Percentiles rank a stretch among this genome's conserved stretches.
phyloP scores from a whole-genome alignment of 2,329 filamentous ascomycete genomes.

The Daldinia sp. region DNA sequence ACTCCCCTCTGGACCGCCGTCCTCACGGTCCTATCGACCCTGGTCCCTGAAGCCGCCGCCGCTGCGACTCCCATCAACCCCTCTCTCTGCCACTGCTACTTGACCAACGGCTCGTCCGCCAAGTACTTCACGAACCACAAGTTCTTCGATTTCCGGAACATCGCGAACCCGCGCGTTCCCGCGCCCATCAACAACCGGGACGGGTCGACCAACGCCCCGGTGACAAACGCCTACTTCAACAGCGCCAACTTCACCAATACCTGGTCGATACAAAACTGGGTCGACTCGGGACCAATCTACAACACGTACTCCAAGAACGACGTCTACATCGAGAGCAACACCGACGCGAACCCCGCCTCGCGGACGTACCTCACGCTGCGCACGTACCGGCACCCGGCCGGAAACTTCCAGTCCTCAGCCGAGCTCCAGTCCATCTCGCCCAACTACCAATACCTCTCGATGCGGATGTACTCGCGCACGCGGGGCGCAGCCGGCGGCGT shows the following conservation, averaged over 20 bases:
- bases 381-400: constrained; percentile 51
- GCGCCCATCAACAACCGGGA: constrained; percentile 39
- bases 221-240: constrained; percentile 47
- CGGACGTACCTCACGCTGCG: constrained; percentile 58
- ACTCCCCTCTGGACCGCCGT: background rate
- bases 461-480: constrained; percentile 61
- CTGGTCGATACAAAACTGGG: constrained; percentile 47
- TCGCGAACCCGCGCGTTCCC: constrained; percentile 47
- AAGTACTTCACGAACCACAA: constrained; percentile 54
- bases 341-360: constrained; percentile 42
- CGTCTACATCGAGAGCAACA: constrained; percentile 55
- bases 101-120: constrained; percentile 53
- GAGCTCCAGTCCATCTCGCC: constrained; percentile 54
- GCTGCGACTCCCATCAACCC: constrained; percentile 3
- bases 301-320: constrained; percentile 53
- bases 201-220: constrained; percentile 41
- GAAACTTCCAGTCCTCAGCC: constrained; percentile 57
- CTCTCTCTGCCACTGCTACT: constrained; percentile 54
- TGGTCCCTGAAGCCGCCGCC: background rate
- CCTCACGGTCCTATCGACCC: background rate
- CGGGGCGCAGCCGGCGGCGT: constrained; percentile 57
- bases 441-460: constrained; percentile 50
- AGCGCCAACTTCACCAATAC: constrained; percentile 42
- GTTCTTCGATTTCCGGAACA: constrained; percentile 60
- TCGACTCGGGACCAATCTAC: constrained; percentile 42